A percentile compares a stretch with the other conserved stretches of the same genome.
These are phyloP conservation scores for Jaltomata sinuosa DNA, from an alignment of 257 asterid species.

Conservation along the genomic window DNA sequence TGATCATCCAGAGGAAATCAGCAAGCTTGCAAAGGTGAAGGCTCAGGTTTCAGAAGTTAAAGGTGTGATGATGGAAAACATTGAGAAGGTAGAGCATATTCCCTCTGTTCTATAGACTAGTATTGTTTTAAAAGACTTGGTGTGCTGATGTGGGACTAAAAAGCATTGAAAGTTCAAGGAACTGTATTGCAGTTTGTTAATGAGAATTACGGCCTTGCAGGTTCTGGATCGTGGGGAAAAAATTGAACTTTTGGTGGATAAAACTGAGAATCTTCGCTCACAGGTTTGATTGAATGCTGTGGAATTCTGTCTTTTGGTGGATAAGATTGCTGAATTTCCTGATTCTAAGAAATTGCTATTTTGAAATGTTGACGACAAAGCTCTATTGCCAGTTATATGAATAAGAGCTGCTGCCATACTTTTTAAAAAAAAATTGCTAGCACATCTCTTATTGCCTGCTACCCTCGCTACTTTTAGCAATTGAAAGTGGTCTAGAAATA, in stretches of 20 bases:
- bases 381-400: background rate
- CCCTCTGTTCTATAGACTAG: background rate
- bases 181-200: background rate
- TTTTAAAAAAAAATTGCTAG: background rate
- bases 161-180: background rate
- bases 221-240: conserved; percentile 97
- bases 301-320: background rate
- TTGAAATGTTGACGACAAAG: background rate
- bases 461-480: background rate
- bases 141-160: background rate
- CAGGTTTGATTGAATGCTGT: conserved; percentile 32
- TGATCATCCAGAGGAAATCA: conserved; percentile 93
- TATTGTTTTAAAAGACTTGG: background rate
- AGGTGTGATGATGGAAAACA: conserved; percentile 98
- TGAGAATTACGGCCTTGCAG: conserved; percentile 23
- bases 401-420: background rate
- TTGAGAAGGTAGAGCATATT: conserved; percentile 60
- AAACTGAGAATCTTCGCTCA: conserved; percentile 84
- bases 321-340: background rate
- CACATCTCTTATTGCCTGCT: background rate
- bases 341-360: background rate
- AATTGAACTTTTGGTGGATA: conserved; percentile 86
- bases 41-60: conserved; percentile 96
- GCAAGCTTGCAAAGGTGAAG: conserved; percentile 78
- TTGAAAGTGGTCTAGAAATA: background rate